A percentile compares a stretch with the other conserved stretches of the same genome.
phyloP scores from a whole-genome alignment of 2,329 filamentous ascomycete genomes.

The Trichoderma arundinaceum region DNA sequence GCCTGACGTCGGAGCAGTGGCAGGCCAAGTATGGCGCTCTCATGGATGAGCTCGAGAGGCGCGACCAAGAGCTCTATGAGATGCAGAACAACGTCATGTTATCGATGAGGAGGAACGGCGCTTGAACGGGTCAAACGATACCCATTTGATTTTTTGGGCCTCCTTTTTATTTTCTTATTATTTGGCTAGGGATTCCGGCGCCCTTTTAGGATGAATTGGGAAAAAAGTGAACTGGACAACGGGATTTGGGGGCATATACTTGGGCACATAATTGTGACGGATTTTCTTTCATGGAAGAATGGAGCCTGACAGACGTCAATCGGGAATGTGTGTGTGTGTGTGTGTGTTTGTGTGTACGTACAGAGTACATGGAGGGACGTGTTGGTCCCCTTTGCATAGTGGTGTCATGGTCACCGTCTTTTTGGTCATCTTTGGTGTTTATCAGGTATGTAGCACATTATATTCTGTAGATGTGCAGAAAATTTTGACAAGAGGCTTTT shows the following conservation, averaged over 20 bases:
- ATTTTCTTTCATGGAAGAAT: not conserved
- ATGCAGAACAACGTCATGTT: conserved; percentile 53
- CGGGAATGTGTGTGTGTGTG: too few relatives aligned
- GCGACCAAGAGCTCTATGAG: conserved; percentile 58
- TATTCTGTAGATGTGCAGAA: too few relatives aligned
- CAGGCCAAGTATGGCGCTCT: conserved; percentile 61
- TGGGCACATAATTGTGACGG: not conserved
- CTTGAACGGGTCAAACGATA: conserved; percentile 30
- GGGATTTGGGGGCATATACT: not conserved
- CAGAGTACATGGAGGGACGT: too few relatives aligned
- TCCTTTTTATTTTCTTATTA: not conserved
- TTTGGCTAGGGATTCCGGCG: not conserved
- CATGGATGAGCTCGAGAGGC: conserved; percentile 63
- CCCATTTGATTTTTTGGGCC: conserved; percentile 25
- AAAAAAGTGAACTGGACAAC: not conserved
- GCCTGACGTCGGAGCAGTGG: conserved; percentile 52
- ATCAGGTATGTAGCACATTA: too few relatives aligned
- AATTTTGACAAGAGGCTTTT: too few relatives aligned
- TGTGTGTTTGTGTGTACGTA: too few relatives aligned
- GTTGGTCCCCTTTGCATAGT: not conserved
- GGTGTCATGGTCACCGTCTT: too few relatives aligned
- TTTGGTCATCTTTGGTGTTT: too few relatives aligned
- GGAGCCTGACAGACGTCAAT: too few relatives aligned
- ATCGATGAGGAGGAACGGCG: conserved; percentile 39
- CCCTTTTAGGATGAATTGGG: not conserved